These are phyloP conservation scores for Smithsoniella earleae DNA, from an alignment of 163 green algal genomes.

Conservation along the genomic window DNA sequence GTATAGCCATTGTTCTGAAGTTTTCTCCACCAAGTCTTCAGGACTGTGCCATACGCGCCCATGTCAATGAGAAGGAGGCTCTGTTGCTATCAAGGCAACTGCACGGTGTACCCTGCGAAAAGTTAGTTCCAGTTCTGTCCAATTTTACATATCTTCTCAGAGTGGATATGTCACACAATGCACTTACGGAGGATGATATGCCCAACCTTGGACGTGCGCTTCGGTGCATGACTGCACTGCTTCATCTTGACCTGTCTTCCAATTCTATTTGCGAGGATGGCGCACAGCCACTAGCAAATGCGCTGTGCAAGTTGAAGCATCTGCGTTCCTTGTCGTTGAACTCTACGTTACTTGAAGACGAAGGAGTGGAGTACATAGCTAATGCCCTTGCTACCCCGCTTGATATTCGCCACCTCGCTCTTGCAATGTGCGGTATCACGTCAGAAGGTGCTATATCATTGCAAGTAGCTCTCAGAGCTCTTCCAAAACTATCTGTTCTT, in stretches of 20 bases:
- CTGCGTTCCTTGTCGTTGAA: neutral
- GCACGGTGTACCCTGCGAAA: neutral
- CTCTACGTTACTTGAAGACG: conserved; percentile 3
- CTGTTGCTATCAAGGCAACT: neutral
- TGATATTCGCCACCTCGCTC: neutral
- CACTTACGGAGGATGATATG: conserved; percentile 11
- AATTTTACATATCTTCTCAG: neutral
- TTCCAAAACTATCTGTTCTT: neutral
- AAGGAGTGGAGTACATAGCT: conserved; percentile 1
- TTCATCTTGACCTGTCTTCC: conserved; percentile 9
- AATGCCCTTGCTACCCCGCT: neutral
- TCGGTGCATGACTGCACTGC: neutral
- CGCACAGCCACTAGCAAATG: neutral
- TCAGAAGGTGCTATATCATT: neutral
- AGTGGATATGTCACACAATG: conserved; percentile 3
- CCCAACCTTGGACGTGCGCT: neutral
- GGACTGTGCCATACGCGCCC: neutral
- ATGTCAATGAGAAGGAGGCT: neutral
- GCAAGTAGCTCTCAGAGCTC: neutral
- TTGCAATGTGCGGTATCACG: neutral
- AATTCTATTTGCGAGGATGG: conserved; percentile 14
- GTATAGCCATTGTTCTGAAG: neutral
- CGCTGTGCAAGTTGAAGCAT: neutral
- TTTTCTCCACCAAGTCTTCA: neutral
- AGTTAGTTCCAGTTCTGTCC: neutral